phyloP scores from a whole-genome alignment of 768 basidiomycete species.

The Boletus rubescentipes region DNA sequence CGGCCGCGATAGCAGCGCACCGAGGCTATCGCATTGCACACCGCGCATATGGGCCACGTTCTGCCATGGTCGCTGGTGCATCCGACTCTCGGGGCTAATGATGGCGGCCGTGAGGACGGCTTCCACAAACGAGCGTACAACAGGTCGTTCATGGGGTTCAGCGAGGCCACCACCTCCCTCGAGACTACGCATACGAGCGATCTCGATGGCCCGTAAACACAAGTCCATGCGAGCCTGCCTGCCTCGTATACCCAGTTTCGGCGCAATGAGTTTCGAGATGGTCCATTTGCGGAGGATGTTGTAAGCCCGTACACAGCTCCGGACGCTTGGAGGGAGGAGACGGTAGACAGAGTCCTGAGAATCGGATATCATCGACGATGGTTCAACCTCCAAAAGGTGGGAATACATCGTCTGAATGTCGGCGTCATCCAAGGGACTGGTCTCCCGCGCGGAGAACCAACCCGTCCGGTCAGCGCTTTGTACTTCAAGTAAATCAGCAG shows the following conservation, averaged over 20 bases:
- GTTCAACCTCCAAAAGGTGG: conserved; percentile 69
- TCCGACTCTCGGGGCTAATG: conserved; percentile 75
- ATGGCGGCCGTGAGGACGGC: conserved; percentile 73
- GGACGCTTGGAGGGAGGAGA: conserved; percentile 69
- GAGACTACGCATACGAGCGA: conserved; percentile 61
- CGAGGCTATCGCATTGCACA: conserved; percentile 59
- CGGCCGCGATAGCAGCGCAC: conserved; percentile 54
- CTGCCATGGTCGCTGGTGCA: conserved; percentile 77
- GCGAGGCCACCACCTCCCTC: conserved; percentile 36
- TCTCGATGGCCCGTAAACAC: conserved; percentile 68
- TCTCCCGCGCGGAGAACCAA: conserved; percentile 69
- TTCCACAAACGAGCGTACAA: conserved; percentile 79
- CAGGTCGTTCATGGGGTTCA: conserved; percentile 54
- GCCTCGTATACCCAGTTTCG: conserved; percentile 57
- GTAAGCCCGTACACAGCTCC: conserved; percentile 77
- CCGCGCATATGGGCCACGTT: conserved; percentile 64
- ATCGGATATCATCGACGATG: conserved; percentile 71
- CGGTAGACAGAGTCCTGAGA: conserved; percentile 71
- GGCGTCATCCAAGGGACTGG: conserved; percentile 52
- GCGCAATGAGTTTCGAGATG: conserved; percentile 64
- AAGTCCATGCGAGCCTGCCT: conserved; percentile 76
- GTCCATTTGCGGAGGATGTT: conserved; percentile 78
- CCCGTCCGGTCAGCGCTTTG: conserved; percentile 78
- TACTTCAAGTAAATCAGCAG: conserved; percentile 76
- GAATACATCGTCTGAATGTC: conserved; percentile 81